Base-by-base conservation (phyloP, 2,329 filamentous ascomycete genomes). In the Epichloe coenophiala region DNA sequence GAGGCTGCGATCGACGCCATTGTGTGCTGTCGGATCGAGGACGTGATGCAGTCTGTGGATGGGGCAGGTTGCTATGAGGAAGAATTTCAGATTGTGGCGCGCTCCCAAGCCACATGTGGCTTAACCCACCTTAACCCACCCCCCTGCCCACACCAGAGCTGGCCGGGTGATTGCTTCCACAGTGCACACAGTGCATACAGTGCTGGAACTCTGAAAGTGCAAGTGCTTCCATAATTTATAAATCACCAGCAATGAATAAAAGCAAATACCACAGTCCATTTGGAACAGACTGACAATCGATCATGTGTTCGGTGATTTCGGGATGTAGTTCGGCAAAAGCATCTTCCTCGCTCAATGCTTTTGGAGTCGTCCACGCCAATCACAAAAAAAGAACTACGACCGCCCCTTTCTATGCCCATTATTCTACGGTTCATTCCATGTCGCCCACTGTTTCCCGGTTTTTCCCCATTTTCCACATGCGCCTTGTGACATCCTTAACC, bases 1-100 rank as follows among this genome's bases (percentile, higher is more conserved):
- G 88, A 86, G 53, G 80, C 76, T 57, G 77, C 77, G 62, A 86
- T 75, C 53, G 81, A 83, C 53, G 81, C 71, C 82, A 87, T 87
- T 47, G 56, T 46, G 38, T 41, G 21, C 13, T 43, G 49, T 45
- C 50, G 47, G 41, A 42, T 49, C 52, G 54, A 58, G 57, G 19
- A 53, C 52, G 53, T 57, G 48, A 56, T 54, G 57, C 55, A 53
- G 47, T 48, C 47, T 52, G 54, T 55, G 51, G 50, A 57, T 47
- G 55, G 43, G 36, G 23, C 13, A 36, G 13, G 19, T 33, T 40
- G 42, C 9, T n/a, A 17, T 36, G 46, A 19, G 58, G 53, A 62
- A 62, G 63, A 64, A 64, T 65, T 67, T 59, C 57, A 61, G 54
- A 59, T 61, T 61, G 61, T 58, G 55, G 59, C 51, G 56, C 53